phyloP scores from a whole-genome alignment of 345 rosid species.

The Dovyalis caffra region DNA sequence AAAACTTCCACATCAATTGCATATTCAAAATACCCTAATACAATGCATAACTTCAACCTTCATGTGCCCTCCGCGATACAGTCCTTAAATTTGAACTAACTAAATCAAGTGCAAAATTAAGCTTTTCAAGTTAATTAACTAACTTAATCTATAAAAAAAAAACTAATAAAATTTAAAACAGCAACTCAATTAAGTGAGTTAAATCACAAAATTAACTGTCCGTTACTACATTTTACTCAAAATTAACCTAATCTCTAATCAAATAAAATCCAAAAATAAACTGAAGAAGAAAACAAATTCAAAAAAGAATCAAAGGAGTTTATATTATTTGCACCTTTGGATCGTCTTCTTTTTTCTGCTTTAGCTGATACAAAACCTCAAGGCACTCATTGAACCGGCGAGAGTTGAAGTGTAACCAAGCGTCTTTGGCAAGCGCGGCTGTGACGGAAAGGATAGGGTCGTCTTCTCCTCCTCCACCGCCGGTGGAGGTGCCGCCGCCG shows the following conservation, averaged over 20 bases:
- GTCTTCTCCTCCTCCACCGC: conserved; percentile 16
- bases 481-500: neutral
- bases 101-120: neutral
- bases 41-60: neutral
- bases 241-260: neutral
- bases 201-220: neutral
- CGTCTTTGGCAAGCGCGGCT: conserved; percentile 72
- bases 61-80: neutral
- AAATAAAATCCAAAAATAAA: neutral
- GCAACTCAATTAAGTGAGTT: neutral
- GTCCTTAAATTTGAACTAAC: neutral
- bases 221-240: neutral
- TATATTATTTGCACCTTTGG: conserved; percentile 52
- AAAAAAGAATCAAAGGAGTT: neutral
- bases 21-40: neutral
- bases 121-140: neutral
- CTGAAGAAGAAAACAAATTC: neutral
- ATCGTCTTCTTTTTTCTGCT: conserved; percentile 64
- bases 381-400: conserved; percentile 70
- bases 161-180: neutral
- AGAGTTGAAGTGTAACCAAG: conserved; percentile 68
- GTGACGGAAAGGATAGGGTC: conserved; percentile 23
- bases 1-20: neutral
- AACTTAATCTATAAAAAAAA: neutral
- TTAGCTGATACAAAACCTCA: conserved; percentile 59